Percentiles rank a stretch among this genome's conserved stretches.
phyloP scores from a whole-genome alignment of 176 grass and related monocot species.

The Musa itinerans region DNA sequence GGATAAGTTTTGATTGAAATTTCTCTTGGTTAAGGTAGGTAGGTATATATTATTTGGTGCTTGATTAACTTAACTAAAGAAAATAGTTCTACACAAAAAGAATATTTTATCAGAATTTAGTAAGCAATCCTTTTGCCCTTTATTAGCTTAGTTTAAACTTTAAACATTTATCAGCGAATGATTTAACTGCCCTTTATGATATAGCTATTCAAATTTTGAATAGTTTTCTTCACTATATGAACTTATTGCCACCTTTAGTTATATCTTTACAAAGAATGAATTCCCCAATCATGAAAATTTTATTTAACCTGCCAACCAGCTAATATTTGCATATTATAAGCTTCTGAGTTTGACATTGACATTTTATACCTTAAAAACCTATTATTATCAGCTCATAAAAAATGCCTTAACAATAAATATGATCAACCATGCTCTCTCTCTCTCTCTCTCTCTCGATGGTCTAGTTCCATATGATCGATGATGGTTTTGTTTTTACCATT shows the following conservation, averaged over 20 bases:
- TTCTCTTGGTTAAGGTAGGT: background rate
- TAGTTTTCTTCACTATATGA: too few species aligned
- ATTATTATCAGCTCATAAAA: too few species aligned
- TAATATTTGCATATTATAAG: background rate
- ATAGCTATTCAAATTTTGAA: too few species aligned
- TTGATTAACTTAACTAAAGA: background rate
- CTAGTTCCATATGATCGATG: background rate
- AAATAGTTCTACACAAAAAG: background rate
- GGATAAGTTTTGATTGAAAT: background rate
- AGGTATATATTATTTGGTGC: background rate
- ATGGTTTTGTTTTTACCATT: background rate
- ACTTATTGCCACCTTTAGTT: too few species aligned
- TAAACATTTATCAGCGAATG: too few species aligned
- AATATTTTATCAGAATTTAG: background rate
- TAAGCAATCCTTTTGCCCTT: too few species aligned
- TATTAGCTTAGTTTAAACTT: too few species aligned
- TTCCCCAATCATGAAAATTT: background rate
- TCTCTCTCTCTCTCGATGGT: too few species aligned
- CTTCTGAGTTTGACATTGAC: background rate
- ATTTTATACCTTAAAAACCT: constrained; percentile 5
- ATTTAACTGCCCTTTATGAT: background rate
- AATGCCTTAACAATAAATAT: too few species aligned
- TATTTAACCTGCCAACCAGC: background rate
- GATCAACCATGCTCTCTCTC: too few species aligned
- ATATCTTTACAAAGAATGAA: background rate